Base-by-base conservation (phyloP, 106 monocot species). In the Platanthera guangdongensis region DNA sequence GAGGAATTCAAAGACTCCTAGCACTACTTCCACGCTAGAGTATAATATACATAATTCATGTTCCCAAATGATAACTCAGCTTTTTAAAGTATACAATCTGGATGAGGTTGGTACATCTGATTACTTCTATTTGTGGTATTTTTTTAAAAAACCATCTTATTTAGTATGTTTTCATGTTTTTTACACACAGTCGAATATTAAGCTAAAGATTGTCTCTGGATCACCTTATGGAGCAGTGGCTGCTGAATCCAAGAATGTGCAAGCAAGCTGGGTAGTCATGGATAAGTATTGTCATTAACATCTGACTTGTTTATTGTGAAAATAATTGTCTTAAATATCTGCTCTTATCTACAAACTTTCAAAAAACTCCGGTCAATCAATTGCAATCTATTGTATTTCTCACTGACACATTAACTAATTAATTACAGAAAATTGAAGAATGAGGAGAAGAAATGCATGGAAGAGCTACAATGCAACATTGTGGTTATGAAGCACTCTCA, bases 241-340 rank as follows among this genome's bases (percentile, higher is more conserved):
- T 9, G 82, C 76, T 30, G 90, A 90, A 60, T 84, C 90, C 6
- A 90, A 81, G 76, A 78, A 82, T 32, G 69, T 85, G 52, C 81
- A 84, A 51, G 90, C 90, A 57, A 84, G 81, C 82, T 90, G 90
- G 90, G 71, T 90, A 47, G 90, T 90, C 16, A 73, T 90, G 6
- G 90, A 90, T 82, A 87, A 76, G 90, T 87, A 81, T 39, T 39
- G 22, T 73, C 51, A 28, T 52, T 51, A 18, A 70, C 15, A 10
- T 51, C 22, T 52, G 18, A 15, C 3, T 50, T 48, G 71, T 48
- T 48, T 18, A 8, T 25, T 51, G 22, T 52, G 12, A 48, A 70
- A 48, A 70, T 15, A 48, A 15, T 48, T 48, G n/a, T 70, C 47
- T 70, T 10, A 47, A 47, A 47, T 70, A 47, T 70, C 46, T 68